A percentile compares a stretch with the other conserved stretches of the same genome.
Evolutionary conservation across 345 rosid genomes (phyloP).

Genomic region (Carallia pectinifolia): DNA sequence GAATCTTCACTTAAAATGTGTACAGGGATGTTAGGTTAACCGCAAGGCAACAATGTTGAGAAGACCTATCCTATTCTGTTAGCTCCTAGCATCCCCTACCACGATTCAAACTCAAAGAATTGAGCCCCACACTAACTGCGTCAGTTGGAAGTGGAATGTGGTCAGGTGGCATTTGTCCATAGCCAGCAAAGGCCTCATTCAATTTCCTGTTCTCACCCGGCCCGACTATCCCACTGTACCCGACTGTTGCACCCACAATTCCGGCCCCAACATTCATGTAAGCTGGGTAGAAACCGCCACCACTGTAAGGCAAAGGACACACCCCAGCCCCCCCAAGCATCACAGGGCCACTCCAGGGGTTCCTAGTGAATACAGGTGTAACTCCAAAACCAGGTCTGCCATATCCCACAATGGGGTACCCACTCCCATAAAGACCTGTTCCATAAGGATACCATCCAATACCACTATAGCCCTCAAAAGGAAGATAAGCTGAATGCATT

Average conservation of each 20-base stretch:
- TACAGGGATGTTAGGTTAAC: conserved; percentile 21
- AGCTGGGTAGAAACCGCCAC: conserved; percentile 30
- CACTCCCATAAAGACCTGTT: conserved; percentile 29
- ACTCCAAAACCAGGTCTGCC: conserved; percentile 29
- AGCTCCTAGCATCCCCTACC: conserved; percentile 18
- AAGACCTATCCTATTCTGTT: conserved; percentile 21
- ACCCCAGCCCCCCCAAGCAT: conserved; percentile 37
- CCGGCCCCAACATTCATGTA: conserved; percentile 37
- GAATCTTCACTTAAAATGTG: conserved; percentile 13
- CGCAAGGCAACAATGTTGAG: conserved; percentile 19
- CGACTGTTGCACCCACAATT: conserved; percentile 19
- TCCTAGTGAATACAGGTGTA: conserved; percentile 31
- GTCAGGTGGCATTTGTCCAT: conserved; percentile 21
- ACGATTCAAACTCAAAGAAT: conserved; percentile 11
- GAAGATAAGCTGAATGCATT: conserved; percentile 21
- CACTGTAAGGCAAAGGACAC: conserved; percentile 32
- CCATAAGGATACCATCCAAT: conserved; percentile 39
- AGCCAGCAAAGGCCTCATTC: conserved; percentile 17
- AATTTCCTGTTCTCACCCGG: conserved; percentile 28
- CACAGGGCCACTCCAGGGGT: conserved; percentile 36
- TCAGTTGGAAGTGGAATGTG: conserved; percentile 19
- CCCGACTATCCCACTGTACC: conserved; percentile 23
- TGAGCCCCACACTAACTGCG: conserved; percentile 23
- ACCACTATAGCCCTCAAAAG: conserved; percentile 30
- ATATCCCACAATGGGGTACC: conserved; percentile 38